These are phyloP conservation scores for Chytriomyces confervae DNA, from an alignment of 192 early-diverging fungal species.

Conservation along the genomic window DNA sequence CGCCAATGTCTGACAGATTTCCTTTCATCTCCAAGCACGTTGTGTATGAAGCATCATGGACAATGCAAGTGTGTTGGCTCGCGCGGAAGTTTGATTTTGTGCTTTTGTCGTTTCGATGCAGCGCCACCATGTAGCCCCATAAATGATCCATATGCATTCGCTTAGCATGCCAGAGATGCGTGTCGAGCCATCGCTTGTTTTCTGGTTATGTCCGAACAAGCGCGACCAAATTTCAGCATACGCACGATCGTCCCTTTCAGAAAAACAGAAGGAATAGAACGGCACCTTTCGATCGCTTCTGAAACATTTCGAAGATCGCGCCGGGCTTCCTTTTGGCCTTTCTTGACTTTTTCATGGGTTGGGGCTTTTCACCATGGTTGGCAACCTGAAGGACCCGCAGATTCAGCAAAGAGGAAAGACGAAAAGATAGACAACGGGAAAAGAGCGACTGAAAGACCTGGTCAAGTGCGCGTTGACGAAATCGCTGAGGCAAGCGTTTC, in stretches of 20 bases:
- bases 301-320: constrained; percentile 31
- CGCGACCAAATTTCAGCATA: neutral
- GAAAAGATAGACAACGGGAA: neutral
- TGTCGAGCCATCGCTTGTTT: constrained; percentile 88
- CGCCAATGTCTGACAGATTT: constrained; percentile 47
- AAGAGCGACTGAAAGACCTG: constrained; percentile 58
- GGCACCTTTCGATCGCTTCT: constrained; percentile 29
- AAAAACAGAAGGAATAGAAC: neutral
- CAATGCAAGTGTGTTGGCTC: constrained; percentile 72
- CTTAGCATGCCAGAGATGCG: constrained; percentile 98
- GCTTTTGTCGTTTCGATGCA: constrained; percentile 86
- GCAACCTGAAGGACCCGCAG: constrained; percentile 14
- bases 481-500: constrained; percentile 83
- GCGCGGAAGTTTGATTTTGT: constrained; percentile 77
- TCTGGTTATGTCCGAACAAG: constrained; percentile 15
- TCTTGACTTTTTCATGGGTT: constrained; percentile 39
- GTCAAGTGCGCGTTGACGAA: constrained; percentile 75
- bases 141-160: constrained; percentile 90
- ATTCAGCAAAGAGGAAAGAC: constrained; percentile 25
- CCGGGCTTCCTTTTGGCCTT: constrained; percentile 38
- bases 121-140: constrained; percentile 83
- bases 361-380: constrained; percentile 41
- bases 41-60: constrained; percentile 87
- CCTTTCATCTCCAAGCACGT: constrained; percentile 77
- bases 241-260: neutral